A percentile compares a stretch with the other conserved stretches of the same genome.
phyloP scores from a whole-genome alignment of 352 stramenopile genomes.

The Aphanomyces euteiches region DNA sequence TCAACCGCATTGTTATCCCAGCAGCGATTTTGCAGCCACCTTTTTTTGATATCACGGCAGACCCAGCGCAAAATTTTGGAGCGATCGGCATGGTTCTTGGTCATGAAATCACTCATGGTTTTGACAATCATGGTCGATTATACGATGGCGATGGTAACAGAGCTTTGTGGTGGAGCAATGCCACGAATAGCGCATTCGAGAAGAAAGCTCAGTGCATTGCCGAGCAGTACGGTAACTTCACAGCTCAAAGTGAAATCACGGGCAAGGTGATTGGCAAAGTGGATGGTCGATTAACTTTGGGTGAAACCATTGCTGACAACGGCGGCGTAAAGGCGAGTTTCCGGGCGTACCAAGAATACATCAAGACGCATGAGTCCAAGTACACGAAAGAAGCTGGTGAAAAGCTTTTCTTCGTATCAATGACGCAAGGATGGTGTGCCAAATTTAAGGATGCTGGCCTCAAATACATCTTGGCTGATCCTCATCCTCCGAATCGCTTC shows the following conservation, averaged over 20 bases:
- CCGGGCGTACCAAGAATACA: conserved; percentile 15
- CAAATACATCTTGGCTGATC: conserved; percentile 49
- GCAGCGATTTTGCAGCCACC: conserved; percentile 89
- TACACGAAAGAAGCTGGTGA: conserved; percentile 31
- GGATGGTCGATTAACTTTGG: not conserved
- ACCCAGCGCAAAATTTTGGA: conserved; percentile 86
- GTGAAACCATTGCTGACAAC: not conserved
- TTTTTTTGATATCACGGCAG: conserved; percentile 73
- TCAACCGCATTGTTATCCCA: conserved; percentile 90
- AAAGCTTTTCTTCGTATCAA: conserved; percentile 62
- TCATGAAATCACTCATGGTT: conserved; percentile 93
- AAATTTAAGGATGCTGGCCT: conserved; percentile 46
- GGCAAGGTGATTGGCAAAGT: conserved; percentile 41
- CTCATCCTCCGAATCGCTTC: conserved; percentile 58
- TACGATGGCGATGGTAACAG: conserved; percentile 81
- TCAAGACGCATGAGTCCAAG: conserved; percentile 26
- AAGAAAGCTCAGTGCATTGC: conserved; percentile 52
- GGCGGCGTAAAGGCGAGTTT: not conserved
- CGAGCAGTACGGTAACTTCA: conserved; percentile 54
- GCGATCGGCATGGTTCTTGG: conserved; percentile 90
- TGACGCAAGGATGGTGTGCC: conserved; percentile 61
- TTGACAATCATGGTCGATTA: conserved; percentile 90
- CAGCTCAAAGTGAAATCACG: conserved; percentile 36
- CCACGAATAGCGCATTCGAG: conserved; percentile 45
- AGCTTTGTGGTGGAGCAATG: conserved; percentile 88